These are phyloP conservation scores for Alopecurus myosuroides DNA, from an alignment of 176 grass and related monocot genomes.

Conservation along the genomic window DNA sequence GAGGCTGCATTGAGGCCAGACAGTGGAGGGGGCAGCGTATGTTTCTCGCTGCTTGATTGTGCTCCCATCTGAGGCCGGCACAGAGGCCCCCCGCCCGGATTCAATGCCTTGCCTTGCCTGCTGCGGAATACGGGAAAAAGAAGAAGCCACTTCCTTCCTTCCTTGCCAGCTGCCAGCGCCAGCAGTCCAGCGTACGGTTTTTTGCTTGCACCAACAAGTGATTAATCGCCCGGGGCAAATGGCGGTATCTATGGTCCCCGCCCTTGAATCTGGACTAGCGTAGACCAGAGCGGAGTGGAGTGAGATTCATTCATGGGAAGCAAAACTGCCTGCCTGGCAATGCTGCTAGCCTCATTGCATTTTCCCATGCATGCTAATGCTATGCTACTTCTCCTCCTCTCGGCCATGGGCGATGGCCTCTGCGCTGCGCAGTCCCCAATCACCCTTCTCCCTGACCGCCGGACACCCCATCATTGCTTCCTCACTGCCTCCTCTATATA, in stretches of 20 bases:
- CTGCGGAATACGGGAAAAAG: background rate
- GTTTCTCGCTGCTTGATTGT: background rate
- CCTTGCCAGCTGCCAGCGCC: background rate
- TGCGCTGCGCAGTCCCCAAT: conserved; percentile 35
- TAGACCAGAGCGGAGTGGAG: background rate
- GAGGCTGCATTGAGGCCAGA: background rate
- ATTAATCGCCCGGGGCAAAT: background rate
- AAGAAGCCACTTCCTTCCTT: background rate
- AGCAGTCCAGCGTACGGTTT: background rate
- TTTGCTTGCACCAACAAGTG: conserved; percentile 7
- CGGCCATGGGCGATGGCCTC: conserved; percentile 14
- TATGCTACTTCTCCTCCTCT: no score
- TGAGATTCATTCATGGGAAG: background rate
- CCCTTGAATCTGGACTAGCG: background rate
- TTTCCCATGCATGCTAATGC: conserved; percentile 16
- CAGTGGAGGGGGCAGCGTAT: background rate
- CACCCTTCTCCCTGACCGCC: conserved; percentile 55
- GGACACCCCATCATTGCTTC: conserved; percentile 73
- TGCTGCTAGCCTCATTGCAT: background rate
- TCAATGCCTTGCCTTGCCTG: background rate
- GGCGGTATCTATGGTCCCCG: background rate
- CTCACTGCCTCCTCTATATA: conserved; percentile 1
- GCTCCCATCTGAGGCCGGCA: conserved; percentile 5
- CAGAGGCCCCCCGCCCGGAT: conserved; percentile 8
- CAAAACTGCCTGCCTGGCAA: background rate